Evolutionary conservation across 352 stramenopile species (phyloP).

Genomic region (Globisporangium megalacanthum): DNA sequence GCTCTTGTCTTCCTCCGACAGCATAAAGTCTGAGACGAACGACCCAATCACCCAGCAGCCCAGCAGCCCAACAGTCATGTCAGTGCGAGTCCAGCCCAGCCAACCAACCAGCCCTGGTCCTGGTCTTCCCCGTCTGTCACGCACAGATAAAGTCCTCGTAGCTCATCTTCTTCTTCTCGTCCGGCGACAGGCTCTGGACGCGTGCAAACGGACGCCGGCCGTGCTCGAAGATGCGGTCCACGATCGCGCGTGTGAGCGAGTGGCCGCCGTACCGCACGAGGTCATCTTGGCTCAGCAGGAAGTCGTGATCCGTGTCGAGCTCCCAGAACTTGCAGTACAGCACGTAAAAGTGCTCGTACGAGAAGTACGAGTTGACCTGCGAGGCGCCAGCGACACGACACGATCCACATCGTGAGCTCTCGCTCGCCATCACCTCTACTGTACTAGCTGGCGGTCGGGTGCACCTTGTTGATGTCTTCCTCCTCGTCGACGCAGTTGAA

Average conservation of each 20-base stretch:
- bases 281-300: conserved; percentile 77
- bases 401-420: not conserved
- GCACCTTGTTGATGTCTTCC: conserved; percentile 99
- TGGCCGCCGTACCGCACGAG: conserved; percentile 82
- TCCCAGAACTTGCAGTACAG: conserved; percentile 99
- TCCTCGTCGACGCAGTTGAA: conserved; percentile 98
- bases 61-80: not conserved
- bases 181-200: conserved; percentile 59
- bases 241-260: conserved; percentile 80
- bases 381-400: too few relatives aligned
- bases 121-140: conserved; percentile 5
- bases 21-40: conserved; percentile 92
- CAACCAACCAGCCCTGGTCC: too few relatives aligned
- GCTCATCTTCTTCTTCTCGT: conserved; percentile 89
- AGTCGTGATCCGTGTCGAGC: conserved; percentile 93
- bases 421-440: too few relatives aligned
- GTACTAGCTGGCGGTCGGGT: too few relatives aligned
- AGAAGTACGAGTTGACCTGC: conserved; percentile 94
- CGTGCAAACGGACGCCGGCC: conserved; percentile 77
- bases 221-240: conserved; percentile 85
- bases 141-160: conserved; percentile 90
- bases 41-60: not conserved
- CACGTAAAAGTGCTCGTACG: conserved; percentile 99
- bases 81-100: too few relatives aligned
- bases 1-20: conserved; percentile 98